Conservation (phyloP, 768 basidiomycete genomes). For the Hypholoma fasciculare region DNA sequence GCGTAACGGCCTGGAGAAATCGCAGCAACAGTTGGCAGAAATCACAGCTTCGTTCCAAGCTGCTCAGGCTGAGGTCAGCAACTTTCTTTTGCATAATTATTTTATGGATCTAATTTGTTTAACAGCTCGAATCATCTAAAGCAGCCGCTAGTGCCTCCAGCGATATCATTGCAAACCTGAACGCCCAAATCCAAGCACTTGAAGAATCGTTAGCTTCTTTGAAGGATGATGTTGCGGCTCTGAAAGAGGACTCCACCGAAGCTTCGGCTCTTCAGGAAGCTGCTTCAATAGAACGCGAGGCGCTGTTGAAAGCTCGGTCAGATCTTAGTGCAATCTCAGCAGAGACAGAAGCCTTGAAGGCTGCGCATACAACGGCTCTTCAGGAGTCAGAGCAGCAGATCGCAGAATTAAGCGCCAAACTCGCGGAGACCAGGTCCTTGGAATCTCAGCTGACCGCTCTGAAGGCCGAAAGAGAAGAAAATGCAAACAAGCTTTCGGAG, state of each 20-base stretch:
- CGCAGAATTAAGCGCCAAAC: constrained; percentile 46
- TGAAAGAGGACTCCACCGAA: constrained; percentile 47
- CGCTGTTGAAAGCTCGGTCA: constrained; percentile 61
- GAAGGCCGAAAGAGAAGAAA: constrained; percentile 70
- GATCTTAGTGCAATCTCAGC: constrained; percentile 56
- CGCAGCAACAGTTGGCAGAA: constrained; percentile 31
- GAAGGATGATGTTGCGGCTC: constrained; percentile 51
- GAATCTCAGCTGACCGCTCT: constrained; percentile 50
- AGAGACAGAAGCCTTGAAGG: constrained; percentile 52
- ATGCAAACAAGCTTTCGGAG: constrained; percentile 70
- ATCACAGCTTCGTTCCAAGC: constrained; percentile 37
- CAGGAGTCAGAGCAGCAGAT: constrained; percentile 48
- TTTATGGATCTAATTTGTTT: background rate
- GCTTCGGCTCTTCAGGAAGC: constrained; percentile 44
- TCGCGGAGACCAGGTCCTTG: constrained; percentile 41
- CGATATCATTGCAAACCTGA: constrained; percentile 47
- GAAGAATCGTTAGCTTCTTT: constrained; percentile 50
- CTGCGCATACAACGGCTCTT: constrained; percentile 47
- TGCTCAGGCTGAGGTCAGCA: constrained; percentile 52
- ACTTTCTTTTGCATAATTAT: background rate
- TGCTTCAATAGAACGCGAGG: constrained; percentile 62
- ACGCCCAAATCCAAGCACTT: constrained; percentile 48
- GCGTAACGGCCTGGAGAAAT: constrained; percentile 38
- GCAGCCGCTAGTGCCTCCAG: constrained; percentile 38
- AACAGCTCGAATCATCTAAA: constrained; percentile 55